phyloP scores from a whole-genome alignment of 2,329 filamentous ascomycete species.

The Ceratocystis variospora region DNA sequence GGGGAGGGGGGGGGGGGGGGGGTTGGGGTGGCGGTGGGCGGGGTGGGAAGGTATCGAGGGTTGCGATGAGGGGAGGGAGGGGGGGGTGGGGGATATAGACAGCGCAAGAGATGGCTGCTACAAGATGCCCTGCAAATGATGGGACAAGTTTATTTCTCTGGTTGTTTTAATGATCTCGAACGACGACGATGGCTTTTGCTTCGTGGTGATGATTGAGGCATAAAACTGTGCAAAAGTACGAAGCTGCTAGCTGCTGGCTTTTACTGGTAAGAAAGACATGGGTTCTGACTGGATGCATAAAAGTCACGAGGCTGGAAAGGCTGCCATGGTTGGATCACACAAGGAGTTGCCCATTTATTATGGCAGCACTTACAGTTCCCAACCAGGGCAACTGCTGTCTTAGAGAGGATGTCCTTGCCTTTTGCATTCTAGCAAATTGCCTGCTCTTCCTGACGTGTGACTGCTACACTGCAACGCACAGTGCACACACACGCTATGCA shows the following conservation, averaged over 20 bases:
- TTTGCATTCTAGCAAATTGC: too few relatives aligned
- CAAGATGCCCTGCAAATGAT: not conserved
- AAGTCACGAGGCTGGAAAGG: constrained; percentile 6
- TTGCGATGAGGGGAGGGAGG: not conserved
- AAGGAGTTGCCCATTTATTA: not conserved
- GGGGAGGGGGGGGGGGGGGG: not conserved
- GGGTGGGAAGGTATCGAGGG: too few relatives aligned
- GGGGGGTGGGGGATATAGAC: not conserved
- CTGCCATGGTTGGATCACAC: not conserved
- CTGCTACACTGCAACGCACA: too few relatives aligned
- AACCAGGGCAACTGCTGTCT: too few relatives aligned
- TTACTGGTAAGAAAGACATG: not conserved
- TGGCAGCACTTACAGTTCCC: not conserved
- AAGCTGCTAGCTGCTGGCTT: not conserved
- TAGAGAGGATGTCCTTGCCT: too few relatives aligned
- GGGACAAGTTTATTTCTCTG: not conserved
- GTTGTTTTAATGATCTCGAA: not conserved
- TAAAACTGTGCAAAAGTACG: not conserved
- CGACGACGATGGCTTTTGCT: not conserved
- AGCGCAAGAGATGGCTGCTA: not conserved
- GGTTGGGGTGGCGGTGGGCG: too few relatives aligned
- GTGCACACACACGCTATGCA: too few relatives aligned
- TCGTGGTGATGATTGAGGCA: not conserved
- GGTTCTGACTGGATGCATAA: constrained; percentile 6
- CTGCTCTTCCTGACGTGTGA: too few relatives aligned